Conservation (phyloP, 176 grass and related monocot species). For the Aegilops tauschii region DNA sequence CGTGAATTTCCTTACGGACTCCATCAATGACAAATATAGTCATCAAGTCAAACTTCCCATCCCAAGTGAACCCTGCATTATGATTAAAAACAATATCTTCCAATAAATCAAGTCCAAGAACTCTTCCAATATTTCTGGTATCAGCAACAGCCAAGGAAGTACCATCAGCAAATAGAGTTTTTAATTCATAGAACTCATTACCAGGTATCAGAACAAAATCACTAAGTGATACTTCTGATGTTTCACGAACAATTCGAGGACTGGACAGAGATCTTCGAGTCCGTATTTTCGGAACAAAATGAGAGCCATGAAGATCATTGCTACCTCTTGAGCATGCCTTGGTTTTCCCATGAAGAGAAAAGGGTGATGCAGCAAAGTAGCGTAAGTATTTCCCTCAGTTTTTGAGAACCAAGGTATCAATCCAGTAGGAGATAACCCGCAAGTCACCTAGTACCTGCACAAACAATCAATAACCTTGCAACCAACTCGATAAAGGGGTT, state of each 20-base stretch:
- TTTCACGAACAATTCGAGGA: background rate
- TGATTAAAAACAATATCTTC: background rate
- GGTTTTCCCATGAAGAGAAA: no score
- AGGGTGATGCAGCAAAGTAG: no score
- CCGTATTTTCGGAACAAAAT: background rate
- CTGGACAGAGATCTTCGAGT: background rate
- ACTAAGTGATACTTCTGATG: background rate
- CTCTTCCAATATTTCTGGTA: background rate
- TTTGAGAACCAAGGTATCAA: no score
- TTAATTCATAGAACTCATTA: background rate
- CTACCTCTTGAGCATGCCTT: no score
- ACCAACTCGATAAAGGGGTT: no score
- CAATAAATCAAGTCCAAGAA: background rate
- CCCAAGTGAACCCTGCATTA: background rate
- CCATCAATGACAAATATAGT: background rate
- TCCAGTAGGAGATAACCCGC: no score
- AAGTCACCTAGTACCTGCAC: no score
- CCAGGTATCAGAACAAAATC: background rate
- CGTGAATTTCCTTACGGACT: background rate
- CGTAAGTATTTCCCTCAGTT: no score
- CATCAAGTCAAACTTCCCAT: background rate
- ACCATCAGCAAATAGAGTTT: background rate
- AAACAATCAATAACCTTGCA: no score
- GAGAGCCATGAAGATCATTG: background rate
- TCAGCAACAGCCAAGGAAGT: background rate